Conservation (phyloP, 352 stramenopile species). For the Thraustotheca clavata region DNA sequence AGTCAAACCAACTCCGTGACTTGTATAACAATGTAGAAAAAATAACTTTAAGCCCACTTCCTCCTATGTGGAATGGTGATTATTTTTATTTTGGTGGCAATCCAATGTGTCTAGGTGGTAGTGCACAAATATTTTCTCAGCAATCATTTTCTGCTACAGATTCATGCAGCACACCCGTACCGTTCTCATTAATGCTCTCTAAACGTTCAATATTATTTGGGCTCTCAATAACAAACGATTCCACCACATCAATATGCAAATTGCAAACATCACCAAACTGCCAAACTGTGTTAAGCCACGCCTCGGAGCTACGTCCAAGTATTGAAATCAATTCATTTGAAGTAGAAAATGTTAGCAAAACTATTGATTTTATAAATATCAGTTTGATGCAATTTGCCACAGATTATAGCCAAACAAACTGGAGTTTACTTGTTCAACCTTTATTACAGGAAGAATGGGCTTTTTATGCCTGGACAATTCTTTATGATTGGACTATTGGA, state of each 20-base stretch:
- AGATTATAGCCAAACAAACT: not conserved
- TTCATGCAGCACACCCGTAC: not conserved
- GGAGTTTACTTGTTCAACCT: constrained; percentile 3
- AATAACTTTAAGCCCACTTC: no score
- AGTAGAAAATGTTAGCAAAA: no score
- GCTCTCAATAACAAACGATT: no score
- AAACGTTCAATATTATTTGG: no score
- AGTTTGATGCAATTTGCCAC: constrained; percentile 12
- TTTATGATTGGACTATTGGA: constrained; percentile 15
- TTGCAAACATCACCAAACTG: no score
- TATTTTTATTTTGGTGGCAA: constrained; percentile 3
- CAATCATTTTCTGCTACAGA: not conserved
- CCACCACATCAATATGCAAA: no score
- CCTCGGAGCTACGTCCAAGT: no score
- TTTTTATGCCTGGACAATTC: not conserved
- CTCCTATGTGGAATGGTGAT: not conserved
- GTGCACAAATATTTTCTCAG: not conserved
- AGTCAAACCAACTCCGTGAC: no score
- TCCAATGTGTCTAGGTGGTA: not conserved
- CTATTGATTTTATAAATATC: not conserved
- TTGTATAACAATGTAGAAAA: no score
- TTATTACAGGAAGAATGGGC: not conserved
- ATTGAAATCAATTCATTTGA: no score
- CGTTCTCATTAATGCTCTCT: not conserved
- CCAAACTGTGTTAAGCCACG: no score